A percentile compares a stretch with the other conserved stretches of the same genome.
Conservation (phyloP, 164 flowering plant species). For the Vitis cinerea region DNA sequence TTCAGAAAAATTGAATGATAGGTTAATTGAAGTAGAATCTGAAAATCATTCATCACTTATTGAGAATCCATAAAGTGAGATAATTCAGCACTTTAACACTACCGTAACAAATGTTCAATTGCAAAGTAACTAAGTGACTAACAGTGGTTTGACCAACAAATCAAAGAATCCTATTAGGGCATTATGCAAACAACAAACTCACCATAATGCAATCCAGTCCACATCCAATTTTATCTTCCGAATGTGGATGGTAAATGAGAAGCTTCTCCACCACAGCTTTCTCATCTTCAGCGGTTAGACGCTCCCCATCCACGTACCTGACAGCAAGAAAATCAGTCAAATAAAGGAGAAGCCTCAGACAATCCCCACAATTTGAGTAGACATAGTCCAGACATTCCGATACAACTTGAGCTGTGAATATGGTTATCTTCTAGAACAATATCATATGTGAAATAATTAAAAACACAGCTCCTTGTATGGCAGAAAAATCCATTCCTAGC, state of each 20-base stretch:
- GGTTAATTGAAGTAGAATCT: no score
- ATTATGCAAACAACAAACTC: slow-evolving; percentile 6
- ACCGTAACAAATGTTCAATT: no score
- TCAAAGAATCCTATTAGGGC: not conserved
- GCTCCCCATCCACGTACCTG: slow-evolving; percentile 84
- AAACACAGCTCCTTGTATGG: no score
- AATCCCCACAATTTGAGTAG: not conserved
- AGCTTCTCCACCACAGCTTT: slow-evolving; percentile 70
- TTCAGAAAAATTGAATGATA: no score
- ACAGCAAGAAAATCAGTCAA: slow-evolving; percentile 14
- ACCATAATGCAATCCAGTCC: slow-evolving; percentile 86
- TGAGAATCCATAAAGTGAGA: no score
- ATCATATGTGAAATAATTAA: no score
- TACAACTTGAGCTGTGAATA: no score
- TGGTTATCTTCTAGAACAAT: no score
- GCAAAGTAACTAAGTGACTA: no score
- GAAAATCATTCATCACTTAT: no score
- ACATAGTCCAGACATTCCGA: not conserved
- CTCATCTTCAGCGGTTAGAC: slow-evolving; percentile 66
- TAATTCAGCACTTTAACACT: not conserved
- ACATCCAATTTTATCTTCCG: slow-evolving; percentile 89
- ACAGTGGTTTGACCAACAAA: not conserved
- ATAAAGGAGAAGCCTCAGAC: slow-evolving; percentile 2
- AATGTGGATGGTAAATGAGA: slow-evolving; percentile 80
- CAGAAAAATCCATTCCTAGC: no score